phyloP scores from a whole-genome alignment of 208 protist genomes.

The Leishmania tropica region DNA sequence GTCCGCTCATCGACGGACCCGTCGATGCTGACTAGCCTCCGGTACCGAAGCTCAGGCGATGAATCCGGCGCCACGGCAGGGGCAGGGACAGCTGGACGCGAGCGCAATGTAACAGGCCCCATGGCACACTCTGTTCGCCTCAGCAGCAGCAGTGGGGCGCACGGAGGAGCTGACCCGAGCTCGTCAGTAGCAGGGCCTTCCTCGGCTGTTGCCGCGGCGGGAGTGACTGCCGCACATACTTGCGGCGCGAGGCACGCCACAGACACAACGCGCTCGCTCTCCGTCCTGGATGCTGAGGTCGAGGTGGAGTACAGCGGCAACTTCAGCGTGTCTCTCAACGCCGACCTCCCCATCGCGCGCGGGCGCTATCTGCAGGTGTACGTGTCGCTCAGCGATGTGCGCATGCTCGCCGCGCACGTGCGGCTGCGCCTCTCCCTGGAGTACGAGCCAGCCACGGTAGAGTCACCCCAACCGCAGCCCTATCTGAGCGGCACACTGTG shows the following conservation, averaged over 20 bases:
- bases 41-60: not conserved
- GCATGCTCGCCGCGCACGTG: slow-evolving; percentile 45
- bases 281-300: slow-evolving; percentile 66
- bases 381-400: slow-evolving; percentile 61
- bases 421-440: slow-evolving; percentile 60
- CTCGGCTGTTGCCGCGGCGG: not conserved
- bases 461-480: slow-evolving; percentile 56
- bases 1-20: not conserved
- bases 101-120: slow-evolving; percentile 1
- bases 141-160: not conserved
- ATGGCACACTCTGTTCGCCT: slow-evolving; percentile 9
- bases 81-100: slow-evolving; percentile 1
- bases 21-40: not conserved
- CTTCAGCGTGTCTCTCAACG: slow-evolving; percentile 61
- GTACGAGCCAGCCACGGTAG: slow-evolving; percentile 68
- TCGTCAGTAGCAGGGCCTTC: slow-evolving; percentile 5
- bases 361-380: slow-evolving; percentile 77
- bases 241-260: slow-evolving; percentile 2
- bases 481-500: slow-evolving; percentile 71
- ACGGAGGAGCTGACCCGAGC: not conserved
- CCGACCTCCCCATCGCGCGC: slow-evolving; percentile 72
- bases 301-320: slow-evolving; percentile 84
- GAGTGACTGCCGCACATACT: not conserved
- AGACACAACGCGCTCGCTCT: slow-evolving; percentile 34
- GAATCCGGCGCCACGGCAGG: not conserved